Evolutionary conservation across 768 basidiomycete genomes (phyloP).

Genomic region (Wakefieldia striispora): DNA sequence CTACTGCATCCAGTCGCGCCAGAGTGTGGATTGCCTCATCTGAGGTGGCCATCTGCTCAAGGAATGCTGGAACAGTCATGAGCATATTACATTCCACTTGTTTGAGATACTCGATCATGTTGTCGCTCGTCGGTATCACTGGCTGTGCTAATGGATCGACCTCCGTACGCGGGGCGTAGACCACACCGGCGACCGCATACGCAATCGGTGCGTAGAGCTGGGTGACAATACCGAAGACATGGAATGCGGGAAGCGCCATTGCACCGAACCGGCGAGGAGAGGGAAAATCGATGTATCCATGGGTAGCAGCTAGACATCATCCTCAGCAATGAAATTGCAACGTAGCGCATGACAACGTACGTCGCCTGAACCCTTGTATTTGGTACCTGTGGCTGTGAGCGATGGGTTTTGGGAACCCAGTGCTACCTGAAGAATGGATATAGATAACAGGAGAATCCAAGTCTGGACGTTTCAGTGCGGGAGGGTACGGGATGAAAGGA

Average conservation of each 20-base stretch:
- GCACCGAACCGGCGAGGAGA: conserved; percentile 14
- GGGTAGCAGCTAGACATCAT: background rate
- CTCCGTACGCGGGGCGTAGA: conserved; percentile 30
- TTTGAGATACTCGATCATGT: conserved; percentile 36
- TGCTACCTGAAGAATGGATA: conserved; percentile 35
- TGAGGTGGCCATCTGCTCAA: conserved; percentile 36
- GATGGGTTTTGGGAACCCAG: conserved; percentile 47
- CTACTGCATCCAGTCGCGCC: conserved; percentile 27
- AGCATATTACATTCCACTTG: conserved; percentile 30
- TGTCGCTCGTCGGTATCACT: conserved; percentile 37
- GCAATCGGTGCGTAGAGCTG: conserved; percentile 22
- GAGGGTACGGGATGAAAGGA: conserved; percentile 13
- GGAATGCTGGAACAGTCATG: conserved; percentile 37
- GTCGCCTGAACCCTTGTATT: conserved; percentile 32
- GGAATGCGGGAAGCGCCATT: conserved; percentile 30
- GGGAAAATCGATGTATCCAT: background rate
- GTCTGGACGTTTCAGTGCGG: background rate
- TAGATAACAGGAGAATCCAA: conserved; percentile 16
- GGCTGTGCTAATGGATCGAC: conserved; percentile 27
- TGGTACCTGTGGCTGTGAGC: conserved; percentile 31
- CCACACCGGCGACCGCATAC: conserved; percentile 10
- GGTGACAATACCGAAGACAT: conserved; percentile 18
- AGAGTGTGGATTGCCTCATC: conserved; percentile 24
- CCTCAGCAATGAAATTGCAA: background rate
- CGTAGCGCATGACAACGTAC: conserved; percentile 22